These are phyloP conservation scores for Yamadazyma kitorensis DNA, from an alignment of 805 yeast genomes.

Conservation along the genomic window DNA sequence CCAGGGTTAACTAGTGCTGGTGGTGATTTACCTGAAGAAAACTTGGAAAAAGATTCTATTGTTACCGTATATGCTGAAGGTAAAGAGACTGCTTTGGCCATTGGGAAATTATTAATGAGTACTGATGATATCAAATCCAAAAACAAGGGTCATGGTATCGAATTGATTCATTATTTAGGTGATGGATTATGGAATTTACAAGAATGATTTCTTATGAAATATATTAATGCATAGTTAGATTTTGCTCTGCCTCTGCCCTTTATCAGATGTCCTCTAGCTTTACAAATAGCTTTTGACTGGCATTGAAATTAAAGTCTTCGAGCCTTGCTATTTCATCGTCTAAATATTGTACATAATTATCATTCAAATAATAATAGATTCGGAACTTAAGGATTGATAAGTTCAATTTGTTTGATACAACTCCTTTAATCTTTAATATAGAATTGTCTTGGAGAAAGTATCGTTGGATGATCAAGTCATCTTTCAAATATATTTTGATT, in stretches of 20 bases:
- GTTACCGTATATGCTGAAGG: conserved; percentile 91
- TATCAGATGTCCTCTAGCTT: conserved; percentile 1
- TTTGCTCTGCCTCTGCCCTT: too few species aligned
- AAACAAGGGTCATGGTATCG: conserved; percentile 90
- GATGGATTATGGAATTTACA: conserved; percentile 81
- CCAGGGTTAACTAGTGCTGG: conserved; percentile 90
- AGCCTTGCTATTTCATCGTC: conserved; percentile 28
- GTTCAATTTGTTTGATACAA: conserved; percentile 16
- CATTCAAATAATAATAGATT: conserved; percentile 22
- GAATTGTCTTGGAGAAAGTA: conserved; percentile 22
- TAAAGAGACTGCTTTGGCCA: conserved; percentile 84
- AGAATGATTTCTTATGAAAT: conserved; percentile 32
- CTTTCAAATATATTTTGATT: conserved; percentile 7
- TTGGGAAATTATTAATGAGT: conserved; percentile 85
- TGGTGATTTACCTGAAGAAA: conserved; percentile 75
- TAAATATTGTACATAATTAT: conserved; percentile 17
- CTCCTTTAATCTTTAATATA: conserved; percentile 35
- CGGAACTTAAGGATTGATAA: conserved; percentile 22
- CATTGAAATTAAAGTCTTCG: conserved; percentile 13
- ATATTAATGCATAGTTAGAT: not conserved
- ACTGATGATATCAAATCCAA: conserved; percentile 80
- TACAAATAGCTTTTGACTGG: not conserved
- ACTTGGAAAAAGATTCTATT: conserved; percentile 61
- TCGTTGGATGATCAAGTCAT: conserved; percentile 11
- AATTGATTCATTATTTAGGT: conserved; percentile 77